Conservation (phyloP, 306 rosid genomes). For the Spatholobus suberectus region DNA sequence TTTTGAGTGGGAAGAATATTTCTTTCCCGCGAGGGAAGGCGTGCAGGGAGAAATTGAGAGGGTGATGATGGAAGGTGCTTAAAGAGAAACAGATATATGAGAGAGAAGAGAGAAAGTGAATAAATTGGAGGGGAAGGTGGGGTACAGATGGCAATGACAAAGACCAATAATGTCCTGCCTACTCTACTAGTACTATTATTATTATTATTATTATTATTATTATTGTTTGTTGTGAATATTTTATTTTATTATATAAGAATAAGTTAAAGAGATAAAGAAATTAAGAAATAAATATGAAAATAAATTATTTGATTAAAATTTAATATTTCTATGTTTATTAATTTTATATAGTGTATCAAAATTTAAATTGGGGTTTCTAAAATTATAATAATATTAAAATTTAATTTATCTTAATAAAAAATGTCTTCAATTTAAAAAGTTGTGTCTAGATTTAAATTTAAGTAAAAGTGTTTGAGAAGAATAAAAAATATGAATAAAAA, state of each 20-base stretch:
- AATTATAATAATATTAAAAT: too few relatives aligned
- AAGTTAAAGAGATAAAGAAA: neutral
- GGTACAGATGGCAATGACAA: slow-evolving; percentile 23
- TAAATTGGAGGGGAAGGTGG: slow-evolving; percentile 12
- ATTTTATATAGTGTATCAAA: neutral
- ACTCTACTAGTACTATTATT: too few relatives aligned
- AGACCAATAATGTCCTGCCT: neutral
- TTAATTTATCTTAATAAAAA: too few relatives aligned
- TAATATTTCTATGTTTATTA: neutral
- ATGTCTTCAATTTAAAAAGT: too few relatives aligned
- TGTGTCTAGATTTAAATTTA: too few relatives aligned
- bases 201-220: neutral
- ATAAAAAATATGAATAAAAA: too few relatives aligned
- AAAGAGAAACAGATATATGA: slow-evolving; percentile 42
- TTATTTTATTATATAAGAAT: neutral
- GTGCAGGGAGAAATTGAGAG: slow-evolving; percentile 51
- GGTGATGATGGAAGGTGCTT: slow-evolving; percentile 48
- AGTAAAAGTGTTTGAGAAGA: too few relatives aligned
- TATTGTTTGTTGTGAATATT: neutral
- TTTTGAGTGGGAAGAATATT: too few relatives aligned
- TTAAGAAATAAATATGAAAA: neutral
- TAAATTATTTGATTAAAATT: too few relatives aligned
- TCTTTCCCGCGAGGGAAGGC: slow-evolving; percentile 37
- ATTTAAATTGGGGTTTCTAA: too few relatives aligned
- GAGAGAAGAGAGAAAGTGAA: slow-evolving; percentile 13